Conservation (phyloP, 2,329 filamentous ascomycete species). For the Epichloe aotearoae region DNA sequence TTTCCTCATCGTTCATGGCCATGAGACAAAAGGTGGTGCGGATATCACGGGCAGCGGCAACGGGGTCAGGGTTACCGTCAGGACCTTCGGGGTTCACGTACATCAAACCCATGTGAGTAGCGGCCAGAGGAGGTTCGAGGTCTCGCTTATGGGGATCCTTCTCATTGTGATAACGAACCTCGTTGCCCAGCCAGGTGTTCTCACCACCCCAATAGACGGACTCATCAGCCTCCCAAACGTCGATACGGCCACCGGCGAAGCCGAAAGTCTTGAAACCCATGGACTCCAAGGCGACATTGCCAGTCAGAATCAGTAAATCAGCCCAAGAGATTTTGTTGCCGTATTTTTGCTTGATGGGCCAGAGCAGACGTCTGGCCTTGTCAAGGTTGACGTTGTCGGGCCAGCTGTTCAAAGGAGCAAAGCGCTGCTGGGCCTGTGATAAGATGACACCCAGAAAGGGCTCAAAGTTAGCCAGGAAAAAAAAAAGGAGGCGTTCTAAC, state of each 20-base stretch:
- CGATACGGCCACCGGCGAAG: slow-evolving; percentile 58
- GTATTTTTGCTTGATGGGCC: slow-evolving; percentile 78
- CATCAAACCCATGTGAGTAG: slow-evolving; percentile 59
- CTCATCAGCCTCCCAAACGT: slow-evolving; percentile 66
- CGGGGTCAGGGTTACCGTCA: slow-evolving; percentile 55
- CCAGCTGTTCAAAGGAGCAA: slow-evolving; percentile 70
- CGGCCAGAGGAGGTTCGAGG: slow-evolving; percentile 53
- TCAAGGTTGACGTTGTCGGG: slow-evolving; percentile 67
- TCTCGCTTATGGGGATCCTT: slow-evolving; percentile 45
- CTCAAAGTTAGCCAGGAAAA: neutral
- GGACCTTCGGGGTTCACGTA: slow-evolving; percentile 75
- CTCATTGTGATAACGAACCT: slow-evolving; percentile 49
- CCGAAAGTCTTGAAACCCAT: slow-evolving; percentile 65
- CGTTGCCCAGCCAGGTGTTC: slow-evolving; percentile 61
- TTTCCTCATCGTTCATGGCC: slow-evolving; percentile 77
- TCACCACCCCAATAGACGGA: slow-evolving; percentile 67
- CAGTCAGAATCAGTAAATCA: slow-evolving; percentile 56
- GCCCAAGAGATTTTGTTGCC: slow-evolving; percentile 74
- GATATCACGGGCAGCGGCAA: slow-evolving; percentile 58
- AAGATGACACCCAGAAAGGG: neutral
- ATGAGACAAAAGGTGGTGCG: slow-evolving; percentile 63
- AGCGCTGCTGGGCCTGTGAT: slow-evolving; percentile 54
- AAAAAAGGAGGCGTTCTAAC: no score
- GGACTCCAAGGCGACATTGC: slow-evolving; percentile 64
- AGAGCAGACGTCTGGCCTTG: slow-evolving; percentile 67